These are phyloP conservation scores for Teratosphaeria gauchensis DNA, from an alignment of 2,329 filamentous ascomycete species.

Conservation along the genomic window DNA sequence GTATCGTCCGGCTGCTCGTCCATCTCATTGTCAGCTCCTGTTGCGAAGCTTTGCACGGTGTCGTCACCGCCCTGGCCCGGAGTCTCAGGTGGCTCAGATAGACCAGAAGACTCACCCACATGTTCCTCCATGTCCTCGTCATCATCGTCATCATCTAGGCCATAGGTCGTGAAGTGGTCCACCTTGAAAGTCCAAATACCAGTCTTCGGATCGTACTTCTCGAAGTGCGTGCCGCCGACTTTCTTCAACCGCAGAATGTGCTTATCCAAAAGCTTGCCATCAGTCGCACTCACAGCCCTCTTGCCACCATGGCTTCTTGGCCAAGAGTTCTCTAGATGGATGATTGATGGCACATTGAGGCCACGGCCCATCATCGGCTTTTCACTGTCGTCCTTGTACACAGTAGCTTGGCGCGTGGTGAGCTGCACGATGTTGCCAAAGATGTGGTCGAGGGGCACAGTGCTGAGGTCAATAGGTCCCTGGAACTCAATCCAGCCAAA, in stretches of 20 bases:
- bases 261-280: slow-evolving; percentile 60
- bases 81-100: slow-evolving; percentile 27
- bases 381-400: slow-evolving; percentile 64
- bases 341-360: slow-evolving; percentile 80
- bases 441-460: slow-evolving; percentile 70
- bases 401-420: slow-evolving; percentile 69
- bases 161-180: slow-evolving; percentile 95
- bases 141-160: slow-evolving; percentile 60
- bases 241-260: slow-evolving; percentile 73
- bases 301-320: slow-evolving; percentile 60
- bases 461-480: slow-evolving; percentile 56
- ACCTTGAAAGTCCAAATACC: slow-evolving; percentile 88
- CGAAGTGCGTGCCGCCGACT: slow-evolving; percentile 71
- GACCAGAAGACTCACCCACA: slow-evolving; percentile 37
- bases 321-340: slow-evolving; percentile 88
- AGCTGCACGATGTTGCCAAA: slow-evolving; percentile 68
- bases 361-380: slow-evolving; percentile 82
- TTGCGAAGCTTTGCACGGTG: slow-evolving; percentile 20
- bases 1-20: slow-evolving; percentile 36
- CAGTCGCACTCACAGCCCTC: slow-evolving; percentile 43
- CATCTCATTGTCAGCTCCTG: slow-evolving; percentile 10
- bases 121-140: slow-evolving; percentile 39
- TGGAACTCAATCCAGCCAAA: slow-evolving; percentile 77
- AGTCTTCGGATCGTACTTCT: slow-evolving; percentile 66
- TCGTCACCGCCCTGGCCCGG: slow-evolving; percentile 12